A percentile compares a stretch with the other conserved stretches of the same genome.
Conservation (phyloP, 179 eudicot genomes). For the Spinacia oleracea region DNA sequence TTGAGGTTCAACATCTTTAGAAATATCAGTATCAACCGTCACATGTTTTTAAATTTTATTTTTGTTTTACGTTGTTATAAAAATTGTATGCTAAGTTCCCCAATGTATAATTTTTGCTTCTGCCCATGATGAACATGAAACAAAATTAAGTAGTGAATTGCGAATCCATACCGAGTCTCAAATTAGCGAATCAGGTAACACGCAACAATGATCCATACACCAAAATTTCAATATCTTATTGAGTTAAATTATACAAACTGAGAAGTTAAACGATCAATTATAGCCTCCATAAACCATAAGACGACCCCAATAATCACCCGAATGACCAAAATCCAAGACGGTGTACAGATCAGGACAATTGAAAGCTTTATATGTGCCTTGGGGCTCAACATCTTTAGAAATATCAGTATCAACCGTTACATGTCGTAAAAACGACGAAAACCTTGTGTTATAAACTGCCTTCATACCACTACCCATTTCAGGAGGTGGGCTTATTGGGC, state of each 20-base stretch:
- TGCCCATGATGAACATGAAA: no score
- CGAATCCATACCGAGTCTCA: no score
- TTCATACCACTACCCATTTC: constrained; percentile 5
- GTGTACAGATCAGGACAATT: background rate
- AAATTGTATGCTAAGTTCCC: no score
- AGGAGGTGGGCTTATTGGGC: background rate
- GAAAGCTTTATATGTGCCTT: background rate
- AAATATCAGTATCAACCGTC: background rate
- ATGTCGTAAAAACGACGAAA: constrained; percentile 3
- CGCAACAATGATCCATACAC: no score
- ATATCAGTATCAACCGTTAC: background rate
- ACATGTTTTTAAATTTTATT: no score
- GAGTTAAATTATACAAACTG: no score
- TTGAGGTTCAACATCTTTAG: background rate
- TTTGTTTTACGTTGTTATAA: no score
- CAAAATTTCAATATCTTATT: no score
- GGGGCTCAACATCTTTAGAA: background rate
- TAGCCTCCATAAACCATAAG: constrained; percentile 15
- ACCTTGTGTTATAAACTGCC: background rate
- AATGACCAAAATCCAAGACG: background rate
- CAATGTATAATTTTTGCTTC: no score
- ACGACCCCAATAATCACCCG: constrained; percentile 19
- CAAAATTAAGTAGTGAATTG: no score
- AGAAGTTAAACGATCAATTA: no score
- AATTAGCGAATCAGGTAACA: no score